Percentiles rank a stretch among this genome's conserved stretches.
phyloP scores from a whole-genome alignment of 176 grass and related monocot genomes.

The Aegilops bicornis region DNA sequence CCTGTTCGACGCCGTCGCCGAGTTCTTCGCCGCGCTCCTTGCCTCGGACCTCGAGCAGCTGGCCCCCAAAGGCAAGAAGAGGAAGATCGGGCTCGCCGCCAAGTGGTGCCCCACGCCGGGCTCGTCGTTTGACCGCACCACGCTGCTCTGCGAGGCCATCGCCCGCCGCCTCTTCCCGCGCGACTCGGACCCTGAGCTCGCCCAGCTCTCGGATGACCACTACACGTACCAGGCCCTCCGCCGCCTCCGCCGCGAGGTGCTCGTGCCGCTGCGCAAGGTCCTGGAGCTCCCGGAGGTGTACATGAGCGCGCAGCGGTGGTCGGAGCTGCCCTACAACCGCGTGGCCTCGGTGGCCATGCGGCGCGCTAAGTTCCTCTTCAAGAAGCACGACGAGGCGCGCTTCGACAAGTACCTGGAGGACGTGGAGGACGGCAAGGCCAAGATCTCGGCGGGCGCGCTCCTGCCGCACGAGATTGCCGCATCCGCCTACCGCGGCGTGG shows the following conservation, averaged over 20 bases:
- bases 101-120: slow-evolving; percentile 66
- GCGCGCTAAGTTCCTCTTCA: slow-evolving; percentile 26
- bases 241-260: slow-evolving; percentile 39
- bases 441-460: neutral
- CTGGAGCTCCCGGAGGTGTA: slow-evolving; percentile 55
- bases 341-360: slow-evolving; percentile 54
- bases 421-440: neutral
- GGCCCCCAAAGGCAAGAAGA: neutral
- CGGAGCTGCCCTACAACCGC: slow-evolving; percentile 45
- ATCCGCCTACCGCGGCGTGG: neutral
- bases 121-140: slow-evolving; percentile 35
- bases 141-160: slow-evolving; percentile 57
- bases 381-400: neutral
- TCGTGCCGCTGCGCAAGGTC: slow-evolving; percentile 30
- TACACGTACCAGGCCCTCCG: slow-evolving; percentile 44
- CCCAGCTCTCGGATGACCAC: slow-evolving; percentile 36
- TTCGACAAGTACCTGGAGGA: neutral
- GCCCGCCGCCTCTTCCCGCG: slow-evolving; percentile 46
- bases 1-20: slow-evolving; percentile 46
- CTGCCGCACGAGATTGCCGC: neutral
- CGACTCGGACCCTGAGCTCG: slow-evolving; percentile 27
- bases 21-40: slow-evolving; percentile 46
- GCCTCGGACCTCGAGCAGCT: slow-evolving; percentile 37
- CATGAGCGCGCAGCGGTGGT: slow-evolving; percentile 45
- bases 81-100: slow-evolving; percentile 49